Conservation (phyloP, 2,329 filamentous ascomycete species). For the Phyllosticta citribraziliensis region DNA sequence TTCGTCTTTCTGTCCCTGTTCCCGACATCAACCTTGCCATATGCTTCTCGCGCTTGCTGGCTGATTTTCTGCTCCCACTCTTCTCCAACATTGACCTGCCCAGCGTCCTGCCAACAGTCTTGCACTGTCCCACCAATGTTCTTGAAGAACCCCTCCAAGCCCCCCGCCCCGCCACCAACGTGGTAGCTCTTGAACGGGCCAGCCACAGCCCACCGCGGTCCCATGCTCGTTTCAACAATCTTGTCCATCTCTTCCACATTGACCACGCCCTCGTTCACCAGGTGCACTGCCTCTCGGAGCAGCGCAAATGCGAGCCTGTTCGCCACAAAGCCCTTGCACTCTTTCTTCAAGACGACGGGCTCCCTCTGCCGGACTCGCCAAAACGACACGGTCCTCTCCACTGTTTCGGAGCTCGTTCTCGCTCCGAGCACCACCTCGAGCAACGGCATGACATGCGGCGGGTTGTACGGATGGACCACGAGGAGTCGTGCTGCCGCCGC, state of each 20-base stretch:
- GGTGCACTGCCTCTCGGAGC: constrained; percentile 44
- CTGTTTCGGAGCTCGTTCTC: constrained; percentile 27
- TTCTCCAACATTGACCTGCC: constrained; percentile 31
- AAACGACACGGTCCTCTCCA: constrained; percentile 36
- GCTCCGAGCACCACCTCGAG: constrained; percentile 47
- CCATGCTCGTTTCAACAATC: constrained; percentile 43
- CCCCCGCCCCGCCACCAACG: constrained; percentile 46
- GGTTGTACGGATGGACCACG: constrained; percentile 53
- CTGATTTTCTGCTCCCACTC: constrained; percentile 40
- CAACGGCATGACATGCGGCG: constrained; percentile 52
- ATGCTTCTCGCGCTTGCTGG: constrained; percentile 35
- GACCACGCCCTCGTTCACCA: constrained; percentile 46
- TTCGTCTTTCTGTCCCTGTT: constrained; percentile 35
- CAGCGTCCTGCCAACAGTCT: constrained; percentile 43
- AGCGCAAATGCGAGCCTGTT: constrained; percentile 50
- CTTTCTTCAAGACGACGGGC: constrained; percentile 43
- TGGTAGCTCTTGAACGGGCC: constrained; percentile 51
- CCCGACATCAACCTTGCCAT: constrained; percentile 34
- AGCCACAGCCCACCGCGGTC: constrained; percentile 45
- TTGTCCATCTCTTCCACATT: constrained; percentile 43
- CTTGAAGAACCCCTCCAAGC: constrained; percentile 43
- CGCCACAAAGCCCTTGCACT: constrained; percentile 47
- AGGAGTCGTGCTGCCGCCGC: constrained; percentile 30
- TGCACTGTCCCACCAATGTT: constrained; percentile 49
- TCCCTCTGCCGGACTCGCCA: constrained; percentile 34